Conservation (phyloP, 2,329 filamentous ascomycete species). For the Sporothrix luriei region DNA sequence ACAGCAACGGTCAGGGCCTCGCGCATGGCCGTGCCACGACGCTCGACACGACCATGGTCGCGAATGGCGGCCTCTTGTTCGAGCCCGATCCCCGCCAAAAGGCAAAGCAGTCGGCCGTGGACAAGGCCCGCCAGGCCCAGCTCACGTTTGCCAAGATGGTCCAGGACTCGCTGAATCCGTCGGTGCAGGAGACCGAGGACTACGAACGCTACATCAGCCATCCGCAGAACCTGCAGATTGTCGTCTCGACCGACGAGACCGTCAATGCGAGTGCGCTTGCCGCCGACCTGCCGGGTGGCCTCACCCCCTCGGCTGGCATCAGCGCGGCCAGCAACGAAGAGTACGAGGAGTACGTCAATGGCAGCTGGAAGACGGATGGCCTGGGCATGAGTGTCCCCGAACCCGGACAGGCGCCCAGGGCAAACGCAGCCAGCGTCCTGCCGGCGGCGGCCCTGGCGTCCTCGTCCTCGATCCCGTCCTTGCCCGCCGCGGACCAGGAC, state of each 20-base stretch:
- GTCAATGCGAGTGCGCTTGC: constrained; percentile 38
- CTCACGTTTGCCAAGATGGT: constrained; percentile 89
- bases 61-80: constrained; percentile 31
- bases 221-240: constrained; percentile 83
- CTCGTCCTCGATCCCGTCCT: neutral
- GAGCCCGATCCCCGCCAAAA: constrained; percentile 40
- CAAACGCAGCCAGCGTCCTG: neutral
- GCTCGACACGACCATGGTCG: constrained; percentile 32
- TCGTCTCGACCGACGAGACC: constrained; percentile 68
- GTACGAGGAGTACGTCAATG: constrained; percentile 79
- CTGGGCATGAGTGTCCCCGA: constrained; percentile 48
- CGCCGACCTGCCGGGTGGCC: neutral
- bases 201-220: constrained; percentile 89
- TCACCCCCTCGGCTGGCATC: constrained; percentile 37
- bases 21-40: constrained; percentile 24
- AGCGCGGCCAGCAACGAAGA: constrained; percentile 59
- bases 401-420: neutral
- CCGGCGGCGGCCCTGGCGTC: constrained; percentile 41
- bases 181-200: constrained; percentile 80
- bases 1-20: constrained; percentile 27
- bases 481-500: neutral
- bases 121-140: constrained; percentile 81
- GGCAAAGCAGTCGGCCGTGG: constrained; percentile 61
- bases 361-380: constrained; percentile 63
- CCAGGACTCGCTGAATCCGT: constrained; percentile 80